Base-by-base conservation (phyloP, 2,329 filamentous ascomycete species). In the Stagonosporopsis rhizophila region DNA sequence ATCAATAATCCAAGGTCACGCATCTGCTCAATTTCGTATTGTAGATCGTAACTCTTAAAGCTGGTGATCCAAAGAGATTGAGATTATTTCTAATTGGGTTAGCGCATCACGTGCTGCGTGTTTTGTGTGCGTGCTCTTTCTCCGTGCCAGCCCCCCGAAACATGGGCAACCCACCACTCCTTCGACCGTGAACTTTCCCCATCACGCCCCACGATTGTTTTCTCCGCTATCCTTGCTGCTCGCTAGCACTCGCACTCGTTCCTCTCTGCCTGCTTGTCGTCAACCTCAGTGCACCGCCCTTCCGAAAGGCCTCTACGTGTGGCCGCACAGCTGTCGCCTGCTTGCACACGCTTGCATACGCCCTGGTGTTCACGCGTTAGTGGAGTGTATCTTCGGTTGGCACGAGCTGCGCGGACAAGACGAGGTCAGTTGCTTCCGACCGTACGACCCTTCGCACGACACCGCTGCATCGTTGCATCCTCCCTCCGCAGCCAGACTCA, bases 311-410 rank as follows among this genome's bases (percentile, higher is more conserved):
- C 41, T 32, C 15, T 23, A 17, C 11, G 44, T 20, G 35, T 28
- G 25, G n/a, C 23, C 17, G 34, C 45, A 55, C 44, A 39, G 49
- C n/a, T n/a, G 34, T 30, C 41, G 22, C 38, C 46, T 41, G 46
- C 49, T 9, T n/a, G 56, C 60, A 27, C 7, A 25, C 23, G 23
- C 55, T 58, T n/a, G n/a, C n/a, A n/a, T n/a, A n/a, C 40, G 47
- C 55, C 44, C 48, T 52, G 58, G 56, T 40, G 45, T n/a, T 17
- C 35, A 20, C 40, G 42, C 49, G 11, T 23, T 11, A 15, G 40
- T 38, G 46, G 58, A 50, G 54, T 58, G 58, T 27, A 42, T 34
- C 54, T 60, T 56, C 39, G 28, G 32, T 49, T 15, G 41, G 40
- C 40, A 54, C 27, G 19, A 11, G 57, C 40, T 42, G 44, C 37